phyloP scores from a whole-genome alignment of 2,329 filamentous ascomycete genomes.

The Aplosporella prunicola region DNA sequence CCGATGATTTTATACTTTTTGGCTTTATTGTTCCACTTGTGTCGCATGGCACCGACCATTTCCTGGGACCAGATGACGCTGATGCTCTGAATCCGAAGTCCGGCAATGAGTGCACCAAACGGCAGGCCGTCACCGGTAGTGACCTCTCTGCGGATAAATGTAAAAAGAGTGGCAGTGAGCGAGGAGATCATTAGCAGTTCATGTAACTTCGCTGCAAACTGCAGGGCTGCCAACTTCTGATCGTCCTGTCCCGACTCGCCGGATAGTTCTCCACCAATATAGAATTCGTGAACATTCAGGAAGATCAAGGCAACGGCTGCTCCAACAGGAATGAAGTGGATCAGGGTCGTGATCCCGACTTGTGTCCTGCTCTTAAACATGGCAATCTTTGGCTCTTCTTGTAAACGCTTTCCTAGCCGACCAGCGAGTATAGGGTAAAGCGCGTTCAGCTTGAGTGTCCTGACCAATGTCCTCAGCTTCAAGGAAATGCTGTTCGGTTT shows the following conservation, averaged over 20 bases:
- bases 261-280: slow-evolving; percentile 15
- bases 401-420: no score
- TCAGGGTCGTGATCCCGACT: background rate
- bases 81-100: slow-evolving; percentile 15
- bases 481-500: no score
- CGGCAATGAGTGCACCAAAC: slow-evolving; percentile 17
- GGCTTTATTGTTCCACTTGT: slow-evolving; percentile 12
- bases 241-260: slow-evolving; percentile 15
- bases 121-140: slow-evolving; percentile 16
- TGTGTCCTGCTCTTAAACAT: background rate
- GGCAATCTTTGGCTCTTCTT: background rate
- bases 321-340: slow-evolving; percentile 15
- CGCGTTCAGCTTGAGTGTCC: no score
- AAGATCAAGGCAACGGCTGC: slow-evolving; percentile 13
- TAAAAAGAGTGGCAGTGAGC: slow-evolving; percentile 16
- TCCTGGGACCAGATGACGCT: slow-evolving; percentile 18
- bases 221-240: slow-evolving; percentile 18
- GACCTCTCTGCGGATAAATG: slow-evolving; percentile 15
- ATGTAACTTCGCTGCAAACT: slow-evolving; percentile 19
- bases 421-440: no score
- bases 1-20: slow-evolving; percentile 13
- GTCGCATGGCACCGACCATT: slow-evolving; percentile 14
- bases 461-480: no score
- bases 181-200: slow-evolving; percentile 19
- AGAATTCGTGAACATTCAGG: slow-evolving; percentile 17